Base-by-base conservation (phyloP, 805 yeast species). In the Phaffomyces thermotolerans region DNA sequence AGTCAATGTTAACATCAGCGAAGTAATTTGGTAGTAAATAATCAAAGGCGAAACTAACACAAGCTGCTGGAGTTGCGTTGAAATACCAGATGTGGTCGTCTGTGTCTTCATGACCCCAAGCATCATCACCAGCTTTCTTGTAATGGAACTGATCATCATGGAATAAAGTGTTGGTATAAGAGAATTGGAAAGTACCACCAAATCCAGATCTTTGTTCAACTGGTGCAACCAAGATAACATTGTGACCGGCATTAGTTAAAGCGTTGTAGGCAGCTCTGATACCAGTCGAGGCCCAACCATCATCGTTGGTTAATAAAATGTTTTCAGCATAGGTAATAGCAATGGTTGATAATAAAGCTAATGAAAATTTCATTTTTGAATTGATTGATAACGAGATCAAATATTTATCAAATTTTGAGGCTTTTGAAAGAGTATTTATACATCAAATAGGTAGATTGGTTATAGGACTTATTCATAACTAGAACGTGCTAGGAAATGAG, bases 21-120 rank as follows among this genome's bases (percentile, higher is more conserved):
- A 71, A 72, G 58, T 60, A 63, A 39, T 54, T 64, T 47, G 79
- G 79, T 38, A 71, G 52, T 36, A 73, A 64, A 56, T 72, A 72
- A 41, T 70, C 70, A 43, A 73, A 59, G 23, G 68, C 78, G 50
- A 72, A 68, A 5, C 74, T 67, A 36, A 73, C 75, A 56, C 71
- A 71, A 13, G 76, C 66, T 37, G 78, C 75, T 46, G 80, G 80
- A 15, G 79, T 71, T 48, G 76, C 79, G 51, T 73, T 72, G 64
- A 75, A 72, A 58, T 75, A 75, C 79, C 79, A 75, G 49, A 70
- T 59, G 47, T 71, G 65, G 41, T 52, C 45, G 53, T 72, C 73
- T 38, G 40, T 40, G 12, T 37, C 59, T 49, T 75, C 79, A 46
- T 71, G 72, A 39, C 78, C 80, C 79, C 79, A 76, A 23, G 78